Conservation (phyloP, 345 rosid species). For the Brassica nigra region DNA sequence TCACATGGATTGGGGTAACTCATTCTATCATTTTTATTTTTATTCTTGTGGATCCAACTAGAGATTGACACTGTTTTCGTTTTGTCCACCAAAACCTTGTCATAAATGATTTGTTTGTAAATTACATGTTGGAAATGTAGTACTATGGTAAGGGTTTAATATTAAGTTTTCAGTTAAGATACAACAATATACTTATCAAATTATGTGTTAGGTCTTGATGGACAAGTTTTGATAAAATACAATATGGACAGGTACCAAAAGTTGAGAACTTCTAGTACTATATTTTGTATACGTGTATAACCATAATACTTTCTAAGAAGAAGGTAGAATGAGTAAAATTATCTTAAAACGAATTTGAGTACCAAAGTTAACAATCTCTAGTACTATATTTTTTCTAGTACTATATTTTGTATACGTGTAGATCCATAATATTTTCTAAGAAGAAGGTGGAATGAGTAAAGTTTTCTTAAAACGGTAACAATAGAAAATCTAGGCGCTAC, state of each 20-base stretch:
- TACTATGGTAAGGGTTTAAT: too few species aligned
- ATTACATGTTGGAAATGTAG: too few species aligned
- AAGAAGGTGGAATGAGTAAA: not conserved
- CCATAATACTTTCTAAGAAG: not conserved
- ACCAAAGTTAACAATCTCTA: not conserved
- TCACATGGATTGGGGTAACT: not conserved
- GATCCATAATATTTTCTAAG: not conserved
- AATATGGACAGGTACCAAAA: not conserved
- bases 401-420: not conserved
- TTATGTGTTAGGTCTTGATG: not conserved
- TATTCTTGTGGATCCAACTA: not conserved
- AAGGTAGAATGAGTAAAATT: not conserved
- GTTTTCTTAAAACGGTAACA: not conserved
- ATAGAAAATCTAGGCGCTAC: constrained; percentile 30
- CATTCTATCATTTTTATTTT: not conserved
- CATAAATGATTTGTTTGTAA: too few species aligned
- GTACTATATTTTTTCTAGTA: not conserved
- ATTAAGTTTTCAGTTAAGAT: too few species aligned
- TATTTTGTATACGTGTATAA: not conserved
- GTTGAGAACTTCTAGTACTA: too few species aligned
- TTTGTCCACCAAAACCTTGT: not conserved
- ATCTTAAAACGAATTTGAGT: not conserved
- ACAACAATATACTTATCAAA: not conserved
- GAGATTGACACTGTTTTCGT: not conserved
- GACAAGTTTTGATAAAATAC: not conserved